These are phyloP conservation scores for Torulaspora globosa DNA, from an alignment of 1,139 yeast species.

Conservation along the genomic window DNA sequence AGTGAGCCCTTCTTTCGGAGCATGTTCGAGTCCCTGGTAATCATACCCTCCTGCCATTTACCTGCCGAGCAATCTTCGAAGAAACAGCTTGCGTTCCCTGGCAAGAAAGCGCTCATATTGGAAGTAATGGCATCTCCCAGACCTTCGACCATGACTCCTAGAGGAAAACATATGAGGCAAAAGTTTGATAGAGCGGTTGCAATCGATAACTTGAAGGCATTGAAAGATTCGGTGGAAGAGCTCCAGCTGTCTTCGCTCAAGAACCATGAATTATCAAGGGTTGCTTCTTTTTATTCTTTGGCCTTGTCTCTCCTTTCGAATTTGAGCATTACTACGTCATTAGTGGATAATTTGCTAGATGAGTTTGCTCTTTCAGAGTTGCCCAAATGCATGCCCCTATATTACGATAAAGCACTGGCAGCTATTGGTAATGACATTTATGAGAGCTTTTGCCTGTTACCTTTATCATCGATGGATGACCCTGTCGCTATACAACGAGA, in stretches of 20 bases:
- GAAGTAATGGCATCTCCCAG: slow-evolving; percentile 23
- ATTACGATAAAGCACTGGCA: slow-evolving; percentile 25
- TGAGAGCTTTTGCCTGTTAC: slow-evolving; percentile 16
- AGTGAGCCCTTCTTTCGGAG: slow-evolving; percentile 47
- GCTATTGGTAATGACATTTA: slow-evolving; percentile 23
- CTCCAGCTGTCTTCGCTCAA: slow-evolving; percentile 17
- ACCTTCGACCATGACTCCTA: slow-evolving; percentile 36
- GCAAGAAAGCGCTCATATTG: slow-evolving; percentile 1
- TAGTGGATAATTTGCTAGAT: slow-evolving; percentile 8
- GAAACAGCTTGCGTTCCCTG: slow-evolving; percentile 9
- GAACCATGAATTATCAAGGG: slow-evolving; percentile 20
- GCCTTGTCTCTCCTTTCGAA: slow-evolving; percentile 23
- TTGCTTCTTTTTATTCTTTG: slow-evolving; percentile 26
- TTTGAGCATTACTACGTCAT: slow-evolving; percentile 10
- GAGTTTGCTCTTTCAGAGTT: slow-evolving; percentile 22
- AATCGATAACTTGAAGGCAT: slow-evolving; percentile 19
- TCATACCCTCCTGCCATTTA: slow-evolving; percentile 41
- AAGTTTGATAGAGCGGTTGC: slow-evolving; percentile 29
- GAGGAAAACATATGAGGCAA: slow-evolving; percentile 26
- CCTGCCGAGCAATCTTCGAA: slow-evolving; percentile 3
- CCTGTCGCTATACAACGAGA: slow-evolving; percentile 4
- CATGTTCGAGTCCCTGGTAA: slow-evolving; percentile 46
- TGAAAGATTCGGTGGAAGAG: slow-evolving; percentile 18
- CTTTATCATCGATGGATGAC: slow-evolving; percentile 8
- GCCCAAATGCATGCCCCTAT: slow-evolving; percentile 24